These are phyloP conservation scores for Ploettnerulaceae sp. DNA, from an alignment of 2,329 filamentous ascomycete species.

Conservation along the genomic window DNA sequence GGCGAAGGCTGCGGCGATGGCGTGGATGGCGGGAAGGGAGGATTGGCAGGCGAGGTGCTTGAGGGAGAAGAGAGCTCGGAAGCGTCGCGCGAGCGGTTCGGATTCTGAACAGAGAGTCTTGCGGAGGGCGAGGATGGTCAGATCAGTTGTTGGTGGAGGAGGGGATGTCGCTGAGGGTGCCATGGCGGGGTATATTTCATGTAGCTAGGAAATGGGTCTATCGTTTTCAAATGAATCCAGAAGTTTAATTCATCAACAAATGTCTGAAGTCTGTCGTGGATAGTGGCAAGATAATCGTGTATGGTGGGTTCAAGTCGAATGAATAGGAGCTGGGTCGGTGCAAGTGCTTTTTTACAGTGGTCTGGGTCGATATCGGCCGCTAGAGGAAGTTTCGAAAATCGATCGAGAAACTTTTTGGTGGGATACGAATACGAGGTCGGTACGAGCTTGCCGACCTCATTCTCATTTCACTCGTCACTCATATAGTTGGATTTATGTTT, in stretches of 20 bases:
- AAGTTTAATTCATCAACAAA: too few species aligned
- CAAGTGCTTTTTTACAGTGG: not conserved
- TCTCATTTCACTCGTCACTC: not conserved
- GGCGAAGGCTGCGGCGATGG: conserved; percentile 81
- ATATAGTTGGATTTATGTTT: too few species aligned
- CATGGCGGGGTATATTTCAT: conserved; percentile 27
- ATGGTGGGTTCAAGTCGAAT: not conserved
- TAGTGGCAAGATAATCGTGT: too few species aligned
- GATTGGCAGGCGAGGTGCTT: conserved; percentile 80
- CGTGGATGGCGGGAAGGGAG: conserved; percentile 58
- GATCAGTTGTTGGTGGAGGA: conserved; percentile 25
- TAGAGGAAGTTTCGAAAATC: not conserved
- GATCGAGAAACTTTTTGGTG: too few species aligned
- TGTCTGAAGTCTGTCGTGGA: too few species aligned
- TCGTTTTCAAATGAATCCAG: too few species aligned
- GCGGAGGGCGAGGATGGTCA: conserved; percentile 50
- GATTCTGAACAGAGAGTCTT: conserved; percentile 74
- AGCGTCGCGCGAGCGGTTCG: conserved; percentile 79
- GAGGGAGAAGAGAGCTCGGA: conserved; percentile 94
- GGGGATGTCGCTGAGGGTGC: conserved; percentile 32
- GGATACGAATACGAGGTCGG: not conserved
- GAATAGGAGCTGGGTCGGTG: not conserved
- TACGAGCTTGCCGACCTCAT: not conserved
- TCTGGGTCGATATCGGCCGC: not conserved
- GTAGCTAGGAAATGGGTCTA: too few species aligned